Evolutionary conservation across 2,329 filamentous ascomycete genomes (phyloP), one percentile per base, ranked within the genome.

Genomic region (Penicillium sp.): DNA sequence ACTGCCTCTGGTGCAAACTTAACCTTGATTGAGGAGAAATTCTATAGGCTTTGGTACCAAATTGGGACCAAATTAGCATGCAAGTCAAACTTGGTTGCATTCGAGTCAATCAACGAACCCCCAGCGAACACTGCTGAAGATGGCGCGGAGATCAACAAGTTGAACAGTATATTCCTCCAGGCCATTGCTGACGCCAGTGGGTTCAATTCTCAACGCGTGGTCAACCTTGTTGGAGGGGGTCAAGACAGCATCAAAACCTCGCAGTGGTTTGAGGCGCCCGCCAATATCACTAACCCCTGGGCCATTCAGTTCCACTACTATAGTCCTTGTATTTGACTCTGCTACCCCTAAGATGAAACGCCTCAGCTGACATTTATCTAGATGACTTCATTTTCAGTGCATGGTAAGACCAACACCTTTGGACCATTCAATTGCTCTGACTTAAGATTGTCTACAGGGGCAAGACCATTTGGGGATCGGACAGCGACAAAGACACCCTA

Each of bases 301-400:
- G 85, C 83, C 0, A 79, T 88, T 31, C 85, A 88, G 69, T 87
- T 85, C 69, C 86, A 88, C 68, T 88, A 87, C 72, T 88, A 88
- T 73, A 82, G 66, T 63, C 74, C 52, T 74, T 82, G 72, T 74
- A 58, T 69, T 68, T 62, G 5, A 26, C 3, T 26, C 26, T 26
- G 26, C 26, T 26, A 26, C 26, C 26, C 26, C 5, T 4, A 5
- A 4, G 5, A 26, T 4, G 26, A 26, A 6, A 26, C 26, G 26
- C 26, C 4, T 26, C 26, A 26, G 26, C 26, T 26, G 26, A 26
- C 5, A 8, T n/a, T 35, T 9, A 26, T 21, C 5, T 53, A 72
- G 70, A 73, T 49, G 69, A 73, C 45, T 73, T 72, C 15, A 72
- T 73, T 29, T 73, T 73, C 63, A 70, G 69, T 35, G 71, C 71